phyloP scores from a whole-genome alignment of 2,329 filamentous ascomycete species.

The Trichoderma sp. region DNA sequence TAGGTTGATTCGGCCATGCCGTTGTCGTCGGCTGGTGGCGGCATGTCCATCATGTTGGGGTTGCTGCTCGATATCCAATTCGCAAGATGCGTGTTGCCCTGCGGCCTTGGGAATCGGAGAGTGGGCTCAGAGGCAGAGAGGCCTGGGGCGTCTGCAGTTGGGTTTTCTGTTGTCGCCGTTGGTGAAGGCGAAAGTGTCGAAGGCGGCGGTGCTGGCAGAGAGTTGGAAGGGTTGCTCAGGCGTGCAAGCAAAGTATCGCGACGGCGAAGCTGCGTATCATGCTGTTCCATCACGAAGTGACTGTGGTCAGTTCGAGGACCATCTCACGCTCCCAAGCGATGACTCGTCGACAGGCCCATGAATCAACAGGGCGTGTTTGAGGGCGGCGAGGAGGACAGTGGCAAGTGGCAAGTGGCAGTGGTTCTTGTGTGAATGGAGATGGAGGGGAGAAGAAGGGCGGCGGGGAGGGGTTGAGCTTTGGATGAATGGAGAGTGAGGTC shows the following conservation, averaged over 20 bases:
- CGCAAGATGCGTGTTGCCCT: constrained; percentile 57
- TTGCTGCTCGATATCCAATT: constrained; percentile 62
- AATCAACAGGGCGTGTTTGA: constrained; percentile 9
- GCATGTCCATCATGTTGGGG: constrained; percentile 56
- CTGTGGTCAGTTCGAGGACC: constrained; percentile 32
- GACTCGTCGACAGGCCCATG: constrained; percentile 28
- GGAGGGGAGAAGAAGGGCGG: constrained; percentile 1
- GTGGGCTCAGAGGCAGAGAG: constrained; percentile 49
- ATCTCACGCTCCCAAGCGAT: constrained; percentile 30
- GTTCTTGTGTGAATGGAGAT: not conserved
- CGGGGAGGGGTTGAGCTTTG: constrained; percentile 16
- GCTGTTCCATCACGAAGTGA: constrained; percentile 56
- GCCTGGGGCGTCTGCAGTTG: constrained; percentile 22
- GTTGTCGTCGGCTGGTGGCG: constrained; percentile 48
- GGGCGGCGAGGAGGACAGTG: not conserved
- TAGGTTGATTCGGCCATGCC: constrained; percentile 58
- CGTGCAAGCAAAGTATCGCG: constrained; percentile 34
- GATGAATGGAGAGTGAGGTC: constrained; percentile 12
- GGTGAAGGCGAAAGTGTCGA: constrained; percentile 7
- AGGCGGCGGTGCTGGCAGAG: not conserved
- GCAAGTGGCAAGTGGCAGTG: not conserved
- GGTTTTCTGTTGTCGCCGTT: constrained; percentile 13
- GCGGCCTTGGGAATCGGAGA: constrained; percentile 58
- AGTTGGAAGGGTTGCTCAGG: constrained; percentile 25
- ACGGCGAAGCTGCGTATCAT: constrained; percentile 33